Evolutionary conservation across 192 early-diverging fungal genomes (phyloP).

Genomic region (Helicostylum pulchrum): DNA sequence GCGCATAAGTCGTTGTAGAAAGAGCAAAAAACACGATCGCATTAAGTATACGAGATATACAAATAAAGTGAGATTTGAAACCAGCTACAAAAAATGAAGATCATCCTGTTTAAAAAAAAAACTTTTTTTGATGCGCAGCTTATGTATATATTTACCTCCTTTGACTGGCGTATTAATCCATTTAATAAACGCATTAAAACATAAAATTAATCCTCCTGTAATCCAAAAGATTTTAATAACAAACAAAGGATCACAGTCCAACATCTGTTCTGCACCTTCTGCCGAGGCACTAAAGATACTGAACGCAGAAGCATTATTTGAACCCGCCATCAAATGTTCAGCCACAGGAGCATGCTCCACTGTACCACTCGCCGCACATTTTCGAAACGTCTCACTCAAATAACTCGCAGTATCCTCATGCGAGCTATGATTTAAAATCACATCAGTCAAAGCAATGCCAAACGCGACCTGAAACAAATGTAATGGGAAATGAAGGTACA

Average conservation of each 20-base stretch:
- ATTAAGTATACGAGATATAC: constrained; percentile 23
- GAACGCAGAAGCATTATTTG: too few relatives aligned
- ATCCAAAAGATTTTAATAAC: constrained; percentile 33
- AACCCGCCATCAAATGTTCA: too few relatives aligned
- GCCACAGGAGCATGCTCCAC: too few relatives aligned
- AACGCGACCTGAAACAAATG: constrained; percentile 47
- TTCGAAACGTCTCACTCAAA: background rate
- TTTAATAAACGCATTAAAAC: constrained; percentile 36
- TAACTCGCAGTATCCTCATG: constrained; percentile 14
- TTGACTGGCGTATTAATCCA: constrained; percentile 29
- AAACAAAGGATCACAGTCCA: constrained; percentile 19
- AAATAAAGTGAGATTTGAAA: constrained; percentile 27
- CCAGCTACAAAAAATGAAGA: background rate
- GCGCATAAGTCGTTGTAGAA: constrained; percentile 12
- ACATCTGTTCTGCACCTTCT: background rate
- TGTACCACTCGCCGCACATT: background rate
- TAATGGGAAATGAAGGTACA: constrained; percentile 49
- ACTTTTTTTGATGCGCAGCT: too few relatives aligned
- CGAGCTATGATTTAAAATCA: constrained; percentile 34
- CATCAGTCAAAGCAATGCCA: constrained; percentile 45
- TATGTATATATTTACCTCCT: constrained; percentile 12
- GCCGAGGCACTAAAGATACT: background rate
- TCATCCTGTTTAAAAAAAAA: too few relatives aligned
- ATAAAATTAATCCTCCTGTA: constrained; percentile 30
- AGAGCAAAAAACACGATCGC: constrained; percentile 35